Conservation (phyloP, 306 rosid genomes). For the Glycine tomentella region DNA sequence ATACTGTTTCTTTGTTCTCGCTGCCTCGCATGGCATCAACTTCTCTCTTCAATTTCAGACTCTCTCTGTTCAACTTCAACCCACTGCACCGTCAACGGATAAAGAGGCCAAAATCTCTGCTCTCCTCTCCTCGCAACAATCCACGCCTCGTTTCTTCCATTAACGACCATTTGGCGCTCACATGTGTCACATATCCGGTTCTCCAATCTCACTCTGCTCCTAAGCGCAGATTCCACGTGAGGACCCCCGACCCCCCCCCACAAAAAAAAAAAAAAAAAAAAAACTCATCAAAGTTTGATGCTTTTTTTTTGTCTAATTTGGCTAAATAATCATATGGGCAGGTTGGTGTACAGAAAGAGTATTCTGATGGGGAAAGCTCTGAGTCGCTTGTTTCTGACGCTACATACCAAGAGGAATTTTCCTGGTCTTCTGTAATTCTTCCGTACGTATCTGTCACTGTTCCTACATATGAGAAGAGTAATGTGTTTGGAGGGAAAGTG, state of each 20-base stretch:
- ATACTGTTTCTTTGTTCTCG: slow-evolving; percentile 5
- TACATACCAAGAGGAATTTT: slow-evolving; percentile 60
- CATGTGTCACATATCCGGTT: slow-evolving; percentile 41
- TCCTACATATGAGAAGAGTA: not conserved
- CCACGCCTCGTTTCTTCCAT: slow-evolving; percentile 45
- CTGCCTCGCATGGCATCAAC: slow-evolving; percentile 61
- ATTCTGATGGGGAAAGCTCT: slow-evolving; percentile 59
- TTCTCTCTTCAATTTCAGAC: slow-evolving; percentile 52
- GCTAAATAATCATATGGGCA: slow-evolving; percentile 47
- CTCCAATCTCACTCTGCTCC: slow-evolving; percentile 41
- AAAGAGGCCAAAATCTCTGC: slow-evolving; percentile 45
- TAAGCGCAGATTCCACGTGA: slow-evolving; percentile 59
- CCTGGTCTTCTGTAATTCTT: slow-evolving; percentile 78
- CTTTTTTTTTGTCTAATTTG: slow-evolving; percentile 37
- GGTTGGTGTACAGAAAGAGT: slow-evolving; percentile 69
- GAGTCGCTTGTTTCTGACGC: slow-evolving; percentile 65
- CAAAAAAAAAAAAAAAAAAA: not conserved
- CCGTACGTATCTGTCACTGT: slow-evolving; percentile 71
- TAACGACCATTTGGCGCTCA: slow-evolving; percentile 40
- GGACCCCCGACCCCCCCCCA: slow-evolving; percentile 35
- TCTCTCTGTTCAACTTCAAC: slow-evolving; percentile 38
- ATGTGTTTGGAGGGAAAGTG: not conserved
- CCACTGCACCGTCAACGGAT: slow-evolving; percentile 47
- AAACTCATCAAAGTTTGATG: slow-evolving; percentile 45
- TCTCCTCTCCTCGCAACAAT: slow-evolving; percentile 41